These are phyloP conservation scores for Mycena capillaripes DNA, from an alignment of 768 basidiomycete genomes.

Conservation along the genomic window DNA sequence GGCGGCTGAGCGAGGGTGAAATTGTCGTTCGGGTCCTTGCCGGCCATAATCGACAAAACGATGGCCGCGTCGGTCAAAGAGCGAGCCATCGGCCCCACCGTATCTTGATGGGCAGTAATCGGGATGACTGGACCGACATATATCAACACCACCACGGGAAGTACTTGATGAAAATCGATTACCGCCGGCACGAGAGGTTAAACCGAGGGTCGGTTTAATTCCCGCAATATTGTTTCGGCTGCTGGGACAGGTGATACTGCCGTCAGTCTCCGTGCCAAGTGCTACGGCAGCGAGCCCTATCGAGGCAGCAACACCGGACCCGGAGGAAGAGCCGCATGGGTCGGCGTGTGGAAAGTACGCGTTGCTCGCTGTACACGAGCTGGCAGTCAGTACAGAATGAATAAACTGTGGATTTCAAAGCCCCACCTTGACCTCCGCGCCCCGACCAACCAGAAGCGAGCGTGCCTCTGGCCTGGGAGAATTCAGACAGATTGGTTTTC, in stretches of 20 bases:
- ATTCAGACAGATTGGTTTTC: conserved; percentile 70
- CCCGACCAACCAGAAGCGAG: conserved; percentile 71
- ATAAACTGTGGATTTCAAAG: too few species aligned
- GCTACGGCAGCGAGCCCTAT: too few species aligned
- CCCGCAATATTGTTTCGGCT: conserved; percentile 68
- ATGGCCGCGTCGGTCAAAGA: conserved; percentile 67
- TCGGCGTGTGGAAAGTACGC: conserved; percentile 65
- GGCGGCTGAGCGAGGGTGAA: conserved; percentile 66
- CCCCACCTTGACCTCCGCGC: conserved; percentile 59
- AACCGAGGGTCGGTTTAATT: conserved; percentile 71
- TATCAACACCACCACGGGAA: too few species aligned
- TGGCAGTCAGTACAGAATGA: background rate
- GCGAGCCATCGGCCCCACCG: conserved; percentile 68
- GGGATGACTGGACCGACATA: conserved; percentile 48
- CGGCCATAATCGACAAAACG: conserved; percentile 67
- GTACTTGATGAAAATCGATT: background rate
- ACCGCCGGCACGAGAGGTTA: conserved; percentile 73
- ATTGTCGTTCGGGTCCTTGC: conserved; percentile 67
- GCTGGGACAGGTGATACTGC: conserved; percentile 67
- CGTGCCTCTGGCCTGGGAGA: conserved; percentile 61
- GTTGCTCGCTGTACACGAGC: conserved; percentile 38
- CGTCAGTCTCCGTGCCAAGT: conserved; percentile 59
- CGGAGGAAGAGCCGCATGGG: conserved; percentile 56
- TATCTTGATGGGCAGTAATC: conserved; percentile 51
- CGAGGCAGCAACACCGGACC: too few species aligned